Evolutionary conservation across 495 filamentous ascomycete species (phyloP).

Genomic region (Tricharina praecox): DNA sequence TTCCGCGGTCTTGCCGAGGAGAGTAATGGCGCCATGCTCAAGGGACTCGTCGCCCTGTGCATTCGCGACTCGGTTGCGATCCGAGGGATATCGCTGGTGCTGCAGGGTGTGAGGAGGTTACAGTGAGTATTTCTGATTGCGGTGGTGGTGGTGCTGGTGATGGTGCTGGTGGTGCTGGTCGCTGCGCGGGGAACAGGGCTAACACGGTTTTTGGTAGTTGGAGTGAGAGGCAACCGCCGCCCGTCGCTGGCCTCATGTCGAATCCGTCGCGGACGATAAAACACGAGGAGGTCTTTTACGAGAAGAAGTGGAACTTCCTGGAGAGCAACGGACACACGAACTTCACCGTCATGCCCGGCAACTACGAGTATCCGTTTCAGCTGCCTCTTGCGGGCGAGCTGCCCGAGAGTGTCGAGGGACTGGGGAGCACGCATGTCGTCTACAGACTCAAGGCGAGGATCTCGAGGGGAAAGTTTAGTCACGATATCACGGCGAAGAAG

Average conservation of each 20-base stretch:
- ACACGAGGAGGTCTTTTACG: slow-evolving; percentile 38
- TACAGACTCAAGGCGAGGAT: slow-evolving; percentile 83
- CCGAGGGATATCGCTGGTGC: slow-evolving; percentile 51
- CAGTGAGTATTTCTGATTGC: slow-evolving; percentile 39
- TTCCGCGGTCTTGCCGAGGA: slow-evolving; percentile 61
- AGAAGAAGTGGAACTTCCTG: slow-evolving; percentile 39
- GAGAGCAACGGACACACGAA: slow-evolving; percentile 34
- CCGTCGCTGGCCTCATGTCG: not conserved
- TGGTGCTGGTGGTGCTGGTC: not conserved
- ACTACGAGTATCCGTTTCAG: slow-evolving; percentile 74
- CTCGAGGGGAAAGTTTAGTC: slow-evolving; percentile 58
- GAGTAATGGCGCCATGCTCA: slow-evolving; percentile 55
- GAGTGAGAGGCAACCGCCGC: not conserved
- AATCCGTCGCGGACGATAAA: slow-evolving; percentile 19
- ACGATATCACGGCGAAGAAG: slow-evolving; percentile 60
- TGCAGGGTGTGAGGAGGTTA: slow-evolving; percentile 54
- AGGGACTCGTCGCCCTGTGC: slow-evolving; percentile 60
- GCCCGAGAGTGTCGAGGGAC: slow-evolving; percentile 76
- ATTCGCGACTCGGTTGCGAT: slow-evolving; percentile 50
- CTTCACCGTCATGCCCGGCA: slow-evolving; percentile 36
- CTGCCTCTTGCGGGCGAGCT: slow-evolving; percentile 10
- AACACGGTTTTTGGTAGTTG: not conserved
- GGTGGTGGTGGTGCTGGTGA: not conserved
- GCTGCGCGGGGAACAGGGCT: not conserved
- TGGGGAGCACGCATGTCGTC: slow-evolving; percentile 60